Base-by-base conservation (phyloP, 108 stramenopile species). In the Cyclostephanos invisitatus region DNA sequence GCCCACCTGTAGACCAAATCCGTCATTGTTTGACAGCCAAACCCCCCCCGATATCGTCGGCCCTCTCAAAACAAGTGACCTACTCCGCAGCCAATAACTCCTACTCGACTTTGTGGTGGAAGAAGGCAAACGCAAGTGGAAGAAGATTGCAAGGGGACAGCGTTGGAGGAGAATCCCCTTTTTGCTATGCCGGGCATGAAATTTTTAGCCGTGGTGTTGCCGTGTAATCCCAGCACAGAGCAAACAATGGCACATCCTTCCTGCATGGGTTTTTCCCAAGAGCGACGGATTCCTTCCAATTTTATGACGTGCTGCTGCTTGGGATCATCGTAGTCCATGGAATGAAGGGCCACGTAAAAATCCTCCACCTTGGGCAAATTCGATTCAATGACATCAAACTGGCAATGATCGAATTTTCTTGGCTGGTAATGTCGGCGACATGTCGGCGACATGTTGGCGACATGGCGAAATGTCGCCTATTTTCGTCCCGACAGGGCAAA, bases 391-490 rank as follows among this genome's bases (percentile, higher is more conserved):
- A 67, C 77, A 68, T 78, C 77, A 51, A 78, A 78, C 3, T 27
- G 55, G 53, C 77, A 78, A 60, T 78, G 77, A 68, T 78, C 77
- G 62, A 78, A 78, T n/a, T n/a, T n/a, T n/a, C n/a, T 35, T 59
- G 29, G 25, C 53, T 24, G 22, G 22, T 54, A 54, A 25, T 27
- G 53, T 27, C 25, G 25, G 25, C 53, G 25, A 54, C 53, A 54
- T 54, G 24, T 24, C 53, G 24, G 53, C 14, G 25, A 54, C 25
- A 9, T 54, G 22, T 46, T 14, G 44, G 44, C 44, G 44, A 46
- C 44, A 46, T 14, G 44, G 44, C 44, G 1, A 46, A 46, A 46
- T 46, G 44, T 46, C 44, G 44, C 44, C 44, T 3, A 46, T 15
- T 46, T 46, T 46, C 15, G 44, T 15, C 44, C 44, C 44, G 44